These are phyloP conservation scores for grape (Vitis vinifera) DNA, from an alignment of 164 flowering plant genomes.

Conservation along the genomic window ASM3070453v1 NC_081814.1:2509001-2509500, in stretches of 20 bases:
- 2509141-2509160: slow-evolving; percentile 52
- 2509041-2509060: slow-evolving; percentile 4
- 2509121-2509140: slow-evolving; percentile 57
- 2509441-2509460: slow-evolving; percentile 46
- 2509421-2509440: slow-evolving; percentile 51
- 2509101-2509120: slow-evolving; percentile 33
- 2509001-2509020: slow-evolving; percentile 19
- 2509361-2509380: slow-evolving; percentile 51
- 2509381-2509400: slow-evolving; percentile 30
- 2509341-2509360: slow-evolving; percentile 73
- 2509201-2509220: slow-evolving; percentile 82
- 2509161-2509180: slow-evolving; percentile 66
- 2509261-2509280: slow-evolving; percentile 59
- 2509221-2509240: slow-evolving; percentile 94
- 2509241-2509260: slow-evolving; percentile 78
- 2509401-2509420: slow-evolving; percentile 38
- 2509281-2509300: slow-evolving; percentile 71
- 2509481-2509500: slow-evolving; percentile 52
- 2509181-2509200: slow-evolving; percentile 72
- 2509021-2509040: slow-evolving; percentile 10
- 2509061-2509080: slow-evolving; percentile 20
- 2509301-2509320: slow-evolving; percentile 71
- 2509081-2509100: slow-evolving; percentile 39
- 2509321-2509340: slow-evolving; percentile 76
- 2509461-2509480: slow-evolving; percentile 27